phyloP scores from a whole-genome alignment of 2,329 filamentous ascomycete species.

The Botryosphaeria dothidea region DNA sequence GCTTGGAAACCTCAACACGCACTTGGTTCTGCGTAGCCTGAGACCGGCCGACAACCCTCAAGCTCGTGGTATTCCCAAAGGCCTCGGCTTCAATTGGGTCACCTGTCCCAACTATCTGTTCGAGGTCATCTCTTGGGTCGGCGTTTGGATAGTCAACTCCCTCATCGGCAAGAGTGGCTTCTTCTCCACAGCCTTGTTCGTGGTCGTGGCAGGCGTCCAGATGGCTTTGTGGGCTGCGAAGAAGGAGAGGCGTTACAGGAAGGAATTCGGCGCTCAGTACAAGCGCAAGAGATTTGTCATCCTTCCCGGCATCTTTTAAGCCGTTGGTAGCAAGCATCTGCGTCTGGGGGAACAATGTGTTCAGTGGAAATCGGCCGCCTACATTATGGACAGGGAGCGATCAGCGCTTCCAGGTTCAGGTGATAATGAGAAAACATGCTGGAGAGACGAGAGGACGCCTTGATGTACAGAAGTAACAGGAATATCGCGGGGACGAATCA shows the following conservation, averaged over 20 bases:
- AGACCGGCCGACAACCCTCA: slow-evolving; percentile 69
- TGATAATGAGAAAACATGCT: background rate
- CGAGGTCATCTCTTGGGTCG: slow-evolving; percentile 83
- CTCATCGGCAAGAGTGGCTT: slow-evolving; percentile 79
- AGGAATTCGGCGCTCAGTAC: slow-evolving; percentile 90
- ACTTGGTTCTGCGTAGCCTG: slow-evolving; percentile 75
- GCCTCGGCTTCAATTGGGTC: slow-evolving; percentile 80
- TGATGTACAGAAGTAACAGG: no score
- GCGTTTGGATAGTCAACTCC: slow-evolving; percentile 75
- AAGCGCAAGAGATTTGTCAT: slow-evolving; percentile 90
- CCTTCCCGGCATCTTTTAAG: slow-evolving; percentile 72
- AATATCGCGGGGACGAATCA: background rate
- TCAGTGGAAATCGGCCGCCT: no score
- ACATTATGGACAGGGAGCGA: background rate
- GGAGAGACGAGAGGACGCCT: no score
- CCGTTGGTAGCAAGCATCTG: no score
- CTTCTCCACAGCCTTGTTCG: slow-evolving; percentile 72
- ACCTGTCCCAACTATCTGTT: slow-evolving; percentile 99
- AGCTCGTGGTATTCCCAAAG: slow-evolving; percentile 83
- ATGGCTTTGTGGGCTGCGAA: slow-evolving; percentile 88
- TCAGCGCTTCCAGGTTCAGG: no score
- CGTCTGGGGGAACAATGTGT: no score
- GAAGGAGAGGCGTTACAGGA: slow-evolving; percentile 88
- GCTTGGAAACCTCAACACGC: slow-evolving; percentile 75
- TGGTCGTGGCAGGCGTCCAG: slow-evolving; percentile 68